A percentile compares a stretch with the other conserved stretches of the same genome.
phyloP scores from a whole-genome alignment of 2,329 filamentous ascomycete species.

The Dryadomyces sulphureus region DNA sequence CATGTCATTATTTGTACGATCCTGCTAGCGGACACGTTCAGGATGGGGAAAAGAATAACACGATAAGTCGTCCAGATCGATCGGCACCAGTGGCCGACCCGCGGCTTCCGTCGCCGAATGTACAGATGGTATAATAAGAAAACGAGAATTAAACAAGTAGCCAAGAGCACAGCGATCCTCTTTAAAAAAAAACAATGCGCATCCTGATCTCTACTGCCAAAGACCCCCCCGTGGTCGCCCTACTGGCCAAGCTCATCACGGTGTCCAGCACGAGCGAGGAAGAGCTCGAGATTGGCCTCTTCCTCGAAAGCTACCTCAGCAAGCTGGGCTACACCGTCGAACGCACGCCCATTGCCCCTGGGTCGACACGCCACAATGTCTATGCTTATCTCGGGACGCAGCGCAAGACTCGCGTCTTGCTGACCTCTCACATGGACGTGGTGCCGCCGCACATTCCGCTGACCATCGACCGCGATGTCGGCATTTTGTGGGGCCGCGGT shows the following conservation, averaged over 20 bases:
- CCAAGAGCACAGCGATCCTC: too few species aligned
- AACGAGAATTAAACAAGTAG: too few species aligned
- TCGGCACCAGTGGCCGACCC: too few species aligned
- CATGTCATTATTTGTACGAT: too few species aligned
- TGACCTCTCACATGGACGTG: background rate
- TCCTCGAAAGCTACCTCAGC: background rate
- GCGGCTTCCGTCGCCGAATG: too few species aligned
- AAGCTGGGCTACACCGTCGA: background rate
- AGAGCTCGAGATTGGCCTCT: background rate
- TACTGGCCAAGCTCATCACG: background rate
- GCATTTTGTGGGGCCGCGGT: background rate
- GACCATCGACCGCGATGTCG: background rate
- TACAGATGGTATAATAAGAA: too few species aligned
- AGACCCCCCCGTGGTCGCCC: background rate
- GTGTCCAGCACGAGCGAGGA: background rate
- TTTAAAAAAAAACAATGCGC: too few species aligned
- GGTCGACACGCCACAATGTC: background rate
- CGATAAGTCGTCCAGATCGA: too few species aligned
- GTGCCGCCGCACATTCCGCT: background rate
- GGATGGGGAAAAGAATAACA: too few species aligned
- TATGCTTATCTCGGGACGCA: background rate
- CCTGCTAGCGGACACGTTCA: too few species aligned
- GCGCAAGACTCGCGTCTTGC: background rate
- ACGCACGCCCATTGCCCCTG: background rate
- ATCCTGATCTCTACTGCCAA: too few species aligned